phyloP scores from a whole-genome alignment of 78 protist species.

The Dictyostelium capitatum region DNA sequence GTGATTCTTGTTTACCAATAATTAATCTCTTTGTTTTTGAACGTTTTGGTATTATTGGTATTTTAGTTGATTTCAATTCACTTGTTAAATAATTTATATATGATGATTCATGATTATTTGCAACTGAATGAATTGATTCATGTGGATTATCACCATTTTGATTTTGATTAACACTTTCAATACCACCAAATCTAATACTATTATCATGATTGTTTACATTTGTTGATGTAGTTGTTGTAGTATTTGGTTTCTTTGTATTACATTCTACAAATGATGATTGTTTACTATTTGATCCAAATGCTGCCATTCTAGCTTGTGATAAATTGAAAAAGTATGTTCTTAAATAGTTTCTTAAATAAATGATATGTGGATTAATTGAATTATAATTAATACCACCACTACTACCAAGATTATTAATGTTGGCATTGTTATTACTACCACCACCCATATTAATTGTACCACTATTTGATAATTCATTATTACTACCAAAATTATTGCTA shows the following conservation, averaged over 20 bases:
- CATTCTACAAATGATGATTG: conserved; percentile 61
- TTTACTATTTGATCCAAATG: conserved; percentile 49
- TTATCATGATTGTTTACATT: too few species aligned
- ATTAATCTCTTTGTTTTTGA: conserved; percentile 30
- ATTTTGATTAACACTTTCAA: background rate
- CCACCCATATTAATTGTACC: background rate
- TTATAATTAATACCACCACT: background rate
- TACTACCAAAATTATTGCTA: background rate
- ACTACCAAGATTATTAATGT: background rate
- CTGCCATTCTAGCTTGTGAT: conserved; percentile 70
- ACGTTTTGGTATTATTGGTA: conserved; percentile 30
- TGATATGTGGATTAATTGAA: conserved; percentile 63
- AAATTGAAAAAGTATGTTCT: conserved; percentile 54
- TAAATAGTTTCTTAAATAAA: conserved; percentile 32
- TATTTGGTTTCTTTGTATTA: background rate
- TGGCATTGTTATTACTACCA: background rate
- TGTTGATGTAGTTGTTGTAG: background rate
- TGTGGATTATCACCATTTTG: conserved; percentile 33
- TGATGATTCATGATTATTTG: background rate
- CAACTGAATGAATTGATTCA: conserved; percentile 25
- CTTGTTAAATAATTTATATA: conserved; percentile 2
- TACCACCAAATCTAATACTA: background rate
- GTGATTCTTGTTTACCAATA: background rate
- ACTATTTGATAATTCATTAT: background rate
- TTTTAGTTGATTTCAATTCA: background rate